phyloP scores from a whole-genome alignment of 2,329 filamentous ascomycete species.

The Zalaria obscura region DNA sequence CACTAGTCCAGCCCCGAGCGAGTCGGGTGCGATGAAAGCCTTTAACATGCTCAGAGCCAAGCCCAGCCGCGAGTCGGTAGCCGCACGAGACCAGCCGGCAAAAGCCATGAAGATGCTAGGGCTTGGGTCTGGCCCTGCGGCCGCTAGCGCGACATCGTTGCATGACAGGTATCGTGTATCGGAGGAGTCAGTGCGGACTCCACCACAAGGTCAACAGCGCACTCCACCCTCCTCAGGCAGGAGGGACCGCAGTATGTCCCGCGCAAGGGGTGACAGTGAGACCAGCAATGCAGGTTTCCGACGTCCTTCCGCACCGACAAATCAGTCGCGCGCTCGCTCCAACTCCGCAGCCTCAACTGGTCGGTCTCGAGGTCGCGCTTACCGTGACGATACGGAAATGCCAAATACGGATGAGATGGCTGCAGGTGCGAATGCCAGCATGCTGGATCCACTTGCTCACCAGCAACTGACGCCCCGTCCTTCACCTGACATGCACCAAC shows the following conservation, averaged over 20 bases:
- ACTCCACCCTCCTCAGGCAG: slow-evolving; percentile 3
- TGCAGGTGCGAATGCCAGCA: slow-evolving; percentile 13
- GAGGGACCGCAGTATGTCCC: slow-evolving; percentile 2
- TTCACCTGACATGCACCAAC: slow-evolving; percentile 10
- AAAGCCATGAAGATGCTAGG: slow-evolving; percentile 51
- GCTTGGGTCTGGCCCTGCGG: slow-evolving; percentile 18
- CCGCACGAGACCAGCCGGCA: slow-evolving; percentile 29
- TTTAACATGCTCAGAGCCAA: slow-evolving; percentile 52
- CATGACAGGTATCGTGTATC: not conserved
- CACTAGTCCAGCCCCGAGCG: slow-evolving; percentile 21
- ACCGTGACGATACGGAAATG: slow-evolving; percentile 37
- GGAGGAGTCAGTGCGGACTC: not conserved
- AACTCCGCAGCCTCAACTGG: slow-evolving; percentile 38
- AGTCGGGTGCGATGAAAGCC: slow-evolving; percentile 34
- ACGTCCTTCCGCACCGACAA: slow-evolving; percentile 13
- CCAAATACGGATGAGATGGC: slow-evolving; percentile 33
- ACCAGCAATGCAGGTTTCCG: slow-evolving; percentile 8
- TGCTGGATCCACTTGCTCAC: not conserved
- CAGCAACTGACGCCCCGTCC: slow-evolving; percentile 14
- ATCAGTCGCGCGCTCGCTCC: slow-evolving; percentile 36
- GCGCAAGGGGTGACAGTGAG: slow-evolving; percentile 20
- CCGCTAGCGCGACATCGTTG: not conserved
- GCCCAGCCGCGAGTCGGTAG: slow-evolving; percentile 52
- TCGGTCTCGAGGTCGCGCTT: slow-evolving; percentile 39
- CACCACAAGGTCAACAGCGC: slow-evolving; percentile 1